Evolutionary conservation across 345 rosid species (phyloP), one percentile per base, ranked within the genome.

Genomic region (Salix udensis): DNA sequence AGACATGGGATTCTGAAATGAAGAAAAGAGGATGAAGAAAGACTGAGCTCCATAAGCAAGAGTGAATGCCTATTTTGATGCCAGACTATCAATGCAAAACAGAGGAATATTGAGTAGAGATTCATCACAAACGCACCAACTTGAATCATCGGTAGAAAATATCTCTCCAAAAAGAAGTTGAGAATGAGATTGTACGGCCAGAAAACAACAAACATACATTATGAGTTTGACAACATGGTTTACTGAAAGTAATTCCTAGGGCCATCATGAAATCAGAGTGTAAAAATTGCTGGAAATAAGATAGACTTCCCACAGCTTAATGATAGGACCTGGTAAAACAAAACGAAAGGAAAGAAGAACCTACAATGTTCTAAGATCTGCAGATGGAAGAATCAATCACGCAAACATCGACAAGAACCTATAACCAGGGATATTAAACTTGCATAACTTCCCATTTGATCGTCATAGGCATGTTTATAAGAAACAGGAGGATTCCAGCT

Each of bases 321-420:
- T 74, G 87, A 84, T 16, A 76, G 79, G 86, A 78, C 34, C 72
- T 26, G 76, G 69, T 67, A 78, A 72, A 82, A 84, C 74, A 85
- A 78, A 74, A 79, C 13, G 81, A 89, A 85, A 83, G 74, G 90
- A 83, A 78, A 81, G 88, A 82, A 84, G 88, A 82, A 84, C 90
- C 89, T 87, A 85, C 67, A 28, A 78, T 68, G 76, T 76, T 87
- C 84, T 83, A 84, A 75, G 90, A 84, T 80, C 74, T 39, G 69
- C 79, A 82, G 84, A 82, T 64, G 44, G 66, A 79, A 78, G 82
- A 76, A 76, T 55, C 50, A 81, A 70, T 78, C 53, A 76, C 66
- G 76, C 77, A 73, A 55, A 73, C 52, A 79, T 71, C 72, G 75
- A 77, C 42, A 82, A 75, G 80, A 79, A 83, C 82, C 72, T 76